Conservation (phyloP, 2,329 filamentous ascomycete species). For the Rachicladosporium sp. region DNA sequence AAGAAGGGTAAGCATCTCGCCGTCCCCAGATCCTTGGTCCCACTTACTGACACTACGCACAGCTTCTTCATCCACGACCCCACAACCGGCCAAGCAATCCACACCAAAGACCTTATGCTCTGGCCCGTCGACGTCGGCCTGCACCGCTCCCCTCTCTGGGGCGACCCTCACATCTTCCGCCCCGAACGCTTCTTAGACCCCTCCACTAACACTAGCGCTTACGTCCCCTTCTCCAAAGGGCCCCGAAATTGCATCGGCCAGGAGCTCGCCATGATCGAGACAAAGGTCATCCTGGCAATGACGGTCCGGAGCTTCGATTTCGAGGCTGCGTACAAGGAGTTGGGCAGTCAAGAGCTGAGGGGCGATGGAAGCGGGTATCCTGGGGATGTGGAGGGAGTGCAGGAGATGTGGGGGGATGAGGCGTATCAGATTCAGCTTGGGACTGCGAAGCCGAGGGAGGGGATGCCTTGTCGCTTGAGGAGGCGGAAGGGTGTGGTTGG, state of each 20-base stretch:
- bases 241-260: slow-evolving; percentile 45
- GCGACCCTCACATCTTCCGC: slow-evolving; percentile 29
- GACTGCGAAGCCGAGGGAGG: slow-evolving; percentile 23
- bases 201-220: slow-evolving; percentile 34
- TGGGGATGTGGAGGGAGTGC: slow-evolving; percentile 6
- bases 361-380: slow-evolving; percentile 24
- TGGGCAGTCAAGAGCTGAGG: slow-evolving; percentile 10
- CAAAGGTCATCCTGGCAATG: slow-evolving; percentile 39
- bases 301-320: slow-evolving; percentile 41
- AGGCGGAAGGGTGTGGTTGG: slow-evolving; percentile 5
- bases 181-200: slow-evolving; percentile 37
- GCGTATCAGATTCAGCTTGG: slow-evolving; percentile 24
- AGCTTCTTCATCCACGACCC: slow-evolving; percentile 29
- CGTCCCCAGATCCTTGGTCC: too few relatives aligned
- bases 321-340: slow-evolving; percentile 26
- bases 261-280: slow-evolving; percentile 42
- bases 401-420: slow-evolving; percentile 19
- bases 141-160: slow-evolving; percentile 23
- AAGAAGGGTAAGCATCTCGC: slow-evolving; percentile 3
- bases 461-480: slow-evolving; percentile 21
- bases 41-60: too few relatives aligned
- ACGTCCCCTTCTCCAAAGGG: slow-evolving; percentile 44
- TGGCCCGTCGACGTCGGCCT: slow-evolving; percentile 28
- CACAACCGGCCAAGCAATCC: slow-evolving; percentile 30
- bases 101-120: slow-evolving; percentile 34